Evolutionary conservation across 2,329 filamentous ascomycete species (phyloP).

Genomic region (Dryadomyces sulphureus): DNA sequence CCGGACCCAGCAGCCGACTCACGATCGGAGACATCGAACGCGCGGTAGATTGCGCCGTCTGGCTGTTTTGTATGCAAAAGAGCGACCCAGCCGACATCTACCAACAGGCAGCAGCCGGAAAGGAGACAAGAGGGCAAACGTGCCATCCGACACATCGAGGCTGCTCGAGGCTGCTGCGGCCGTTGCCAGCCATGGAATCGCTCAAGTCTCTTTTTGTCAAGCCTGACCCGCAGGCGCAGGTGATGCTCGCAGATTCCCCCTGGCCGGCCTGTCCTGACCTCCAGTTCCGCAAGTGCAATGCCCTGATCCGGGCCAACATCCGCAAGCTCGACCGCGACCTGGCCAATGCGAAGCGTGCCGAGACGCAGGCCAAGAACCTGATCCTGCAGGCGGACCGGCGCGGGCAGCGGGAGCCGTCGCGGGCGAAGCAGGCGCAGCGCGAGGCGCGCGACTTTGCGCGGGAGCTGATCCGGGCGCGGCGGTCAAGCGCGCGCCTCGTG

Average conservation of each 20-base stretch:
- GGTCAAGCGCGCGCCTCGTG: slow-evolving; percentile 56
- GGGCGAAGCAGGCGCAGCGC: slow-evolving; percentile 61
- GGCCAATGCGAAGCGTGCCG: slow-evolving; percentile 57
- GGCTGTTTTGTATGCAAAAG: too few relatives aligned
- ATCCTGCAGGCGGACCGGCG: slow-evolving; percentile 75
- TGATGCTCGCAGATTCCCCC: slow-evolving; percentile 23
- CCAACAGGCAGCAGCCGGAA: too few relatives aligned
- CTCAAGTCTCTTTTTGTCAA: slow-evolving; percentile 78
- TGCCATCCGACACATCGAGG: too few relatives aligned
- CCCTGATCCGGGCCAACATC: slow-evolving; percentile 74
- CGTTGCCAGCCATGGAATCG: slow-evolving; percentile 58
- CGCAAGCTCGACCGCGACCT: slow-evolving; percentile 95
- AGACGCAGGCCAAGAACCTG: slow-evolving; percentile 69
- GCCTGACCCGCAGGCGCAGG: slow-evolving; percentile 86
- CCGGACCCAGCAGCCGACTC: too few relatives aligned
- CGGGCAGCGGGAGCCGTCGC: slow-evolving; percentile 63
- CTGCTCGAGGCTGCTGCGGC: too few relatives aligned
- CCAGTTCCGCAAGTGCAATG: slow-evolving; percentile 94
- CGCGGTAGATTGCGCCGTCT: too few relatives aligned
- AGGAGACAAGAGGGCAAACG: too few relatives aligned
- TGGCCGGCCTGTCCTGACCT: too few relatives aligned
- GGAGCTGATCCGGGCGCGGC: slow-evolving; percentile 73
- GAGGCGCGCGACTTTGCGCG: slow-evolving; percentile 81
- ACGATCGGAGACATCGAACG: too few relatives aligned
- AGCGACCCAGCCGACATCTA: too few relatives aligned